Base-by-base conservation (phyloP, 2,329 filamentous ascomycete genomes). In the Alternaria rosae region DNA sequence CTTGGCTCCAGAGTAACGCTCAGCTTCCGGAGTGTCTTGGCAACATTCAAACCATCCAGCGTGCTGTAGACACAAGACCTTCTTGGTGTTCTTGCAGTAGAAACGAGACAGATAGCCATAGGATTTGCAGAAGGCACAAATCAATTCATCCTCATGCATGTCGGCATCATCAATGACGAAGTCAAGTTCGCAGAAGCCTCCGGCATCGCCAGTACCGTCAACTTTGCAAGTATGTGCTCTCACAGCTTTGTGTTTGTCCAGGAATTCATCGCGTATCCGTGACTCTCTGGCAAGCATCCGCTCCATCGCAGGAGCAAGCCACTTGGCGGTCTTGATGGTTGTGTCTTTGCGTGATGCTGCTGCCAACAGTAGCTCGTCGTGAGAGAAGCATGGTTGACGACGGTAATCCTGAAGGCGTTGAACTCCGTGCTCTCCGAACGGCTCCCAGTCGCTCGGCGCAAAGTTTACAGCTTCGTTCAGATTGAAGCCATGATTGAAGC, bases 381-480 rank as follows among this genome's bases (percentile, higher is more conserved):
- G 95, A 0, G 94, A 98, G 78, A 99, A 99, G 78, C 95, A 98
- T 1, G 95, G 93, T 67, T 97, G 94, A 58, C 94, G 88, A 58
- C 94, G 87, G 78, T 97, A 99, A 52, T 90, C 87, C 70, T 95
- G 92, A 28, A 98, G 84, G 67, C 94, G 87, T 71, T 94, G 90
- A 1, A 98, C 94, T 1, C 95, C 94, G 26, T 89, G 86, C 57
- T 94, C 89, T 2, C 95, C 95, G 75, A 89, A 96, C 0, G 93
- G 93, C 74, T 99, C 95, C 95, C 95, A 99, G 72, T 99, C 95
- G 26, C 85, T 86, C 0, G 95, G 95, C 0, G 95, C 95, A 80
- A 99, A 99, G 76, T 99, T 99, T 70, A 99, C 95, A 6, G 95
- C 95, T 78, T 99, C 95, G 71, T 99, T 99, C 80, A 97, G 97